Evolutionary conservation across 1,139 yeast genomes (phyloP).

Genomic region (Williopsis jadinii): DNA sequence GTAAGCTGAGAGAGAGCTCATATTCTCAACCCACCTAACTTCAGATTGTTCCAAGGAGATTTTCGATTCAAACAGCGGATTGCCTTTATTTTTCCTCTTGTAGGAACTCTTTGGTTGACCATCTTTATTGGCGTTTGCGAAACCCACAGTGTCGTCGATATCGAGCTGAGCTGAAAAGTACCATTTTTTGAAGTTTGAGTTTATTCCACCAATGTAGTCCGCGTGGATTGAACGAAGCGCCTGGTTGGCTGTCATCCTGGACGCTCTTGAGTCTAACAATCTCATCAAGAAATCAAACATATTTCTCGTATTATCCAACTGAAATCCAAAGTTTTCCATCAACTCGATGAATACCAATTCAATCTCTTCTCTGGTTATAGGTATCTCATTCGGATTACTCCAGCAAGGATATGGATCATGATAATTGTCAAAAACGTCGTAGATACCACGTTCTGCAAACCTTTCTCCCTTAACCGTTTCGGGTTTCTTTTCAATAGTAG

Average conservation of each 20-base stretch:
- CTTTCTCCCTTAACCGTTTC: slow-evolving; percentile 23
- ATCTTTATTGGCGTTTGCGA: slow-evolving; percentile 26
- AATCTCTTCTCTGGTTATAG: slow-evolving; percentile 41
- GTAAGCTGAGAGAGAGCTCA: slow-evolving; percentile 38
- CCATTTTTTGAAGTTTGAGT: slow-evolving; percentile 58
- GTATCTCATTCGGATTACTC: slow-evolving; percentile 33
- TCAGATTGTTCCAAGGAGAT: slow-evolving; percentile 33
- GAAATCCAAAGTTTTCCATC: slow-evolving; percentile 49
- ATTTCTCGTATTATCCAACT: slow-evolving; percentile 47
- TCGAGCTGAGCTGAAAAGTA: slow-evolving; percentile 57
- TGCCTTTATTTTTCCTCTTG: slow-evolving; percentile 12
- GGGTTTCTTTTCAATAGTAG: slow-evolving; percentile 25
- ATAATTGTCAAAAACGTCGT: slow-evolving; percentile 32
- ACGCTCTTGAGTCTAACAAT: slow-evolving; percentile 52
- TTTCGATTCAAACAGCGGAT: background rate
- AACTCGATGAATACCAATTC: slow-evolving; percentile 47
- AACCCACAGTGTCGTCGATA: slow-evolving; percentile 42
- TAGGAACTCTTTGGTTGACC: slow-evolving; percentile 22
- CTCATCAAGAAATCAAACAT: slow-evolving; percentile 54
- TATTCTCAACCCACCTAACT: slow-evolving; percentile 38
- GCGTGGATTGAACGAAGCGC: slow-evolving; percentile 53
- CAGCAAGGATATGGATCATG: slow-evolving; percentile 58
- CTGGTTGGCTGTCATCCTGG: slow-evolving; percentile 44
- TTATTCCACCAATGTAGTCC: slow-evolving; percentile 57
- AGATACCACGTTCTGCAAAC: slow-evolving; percentile 36